Evolutionary conservation across 2,329 filamentous ascomycete genomes (phyloP), one percentile per base, ranked within the genome.

Genomic region (Lasiodiplodia gonubiensis): DNA sequence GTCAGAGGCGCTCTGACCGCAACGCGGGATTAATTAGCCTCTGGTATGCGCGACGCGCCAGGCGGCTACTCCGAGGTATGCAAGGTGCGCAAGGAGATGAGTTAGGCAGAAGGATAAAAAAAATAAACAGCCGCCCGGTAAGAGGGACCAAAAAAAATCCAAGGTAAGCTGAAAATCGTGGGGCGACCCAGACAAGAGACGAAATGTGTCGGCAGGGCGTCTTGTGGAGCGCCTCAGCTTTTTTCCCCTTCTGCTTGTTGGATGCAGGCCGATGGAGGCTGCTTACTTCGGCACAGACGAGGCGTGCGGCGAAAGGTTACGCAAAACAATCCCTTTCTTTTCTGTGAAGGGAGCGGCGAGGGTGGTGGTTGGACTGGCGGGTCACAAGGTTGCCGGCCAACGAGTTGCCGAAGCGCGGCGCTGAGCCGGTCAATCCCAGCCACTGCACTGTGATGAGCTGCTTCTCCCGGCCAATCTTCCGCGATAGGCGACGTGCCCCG

Each of bases 381-480:
- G 59, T 63, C 59, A 63, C 59, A 63, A 63, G 59, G 37, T 51
- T 46, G 23, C 21, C 27, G 46, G n/a, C 59, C 59, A 51, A 63
- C 59, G 46, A 30, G 11, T 35, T 30, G 55, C 35, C 42, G 14
- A 37, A 42, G 39, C 39, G 57, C 57, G 18, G 16, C 25, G 30
- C 55, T 49, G 59, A 48, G 27, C 37, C 18, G 39, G 42, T 46
- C 42, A n/a, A 37, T 51, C 59, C 57, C 37, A 42, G 37, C 57
- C 57, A 51, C 46, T 63, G 42, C 27, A 27, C n/a, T 27, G 59
- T 51, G 59, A 63, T 51, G 59, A 46, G 39, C 18, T 27, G 27
- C 42, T 63, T 25, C 57, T 51, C 59, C 59, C 42, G 59, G 59
- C 46, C 59, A 63, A 63, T 63, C 59, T 63, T 51, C 42, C 59